phyloP scores from a whole-genome alignment of 345 rosid genomes.

The Murraya koenigii region DNA sequence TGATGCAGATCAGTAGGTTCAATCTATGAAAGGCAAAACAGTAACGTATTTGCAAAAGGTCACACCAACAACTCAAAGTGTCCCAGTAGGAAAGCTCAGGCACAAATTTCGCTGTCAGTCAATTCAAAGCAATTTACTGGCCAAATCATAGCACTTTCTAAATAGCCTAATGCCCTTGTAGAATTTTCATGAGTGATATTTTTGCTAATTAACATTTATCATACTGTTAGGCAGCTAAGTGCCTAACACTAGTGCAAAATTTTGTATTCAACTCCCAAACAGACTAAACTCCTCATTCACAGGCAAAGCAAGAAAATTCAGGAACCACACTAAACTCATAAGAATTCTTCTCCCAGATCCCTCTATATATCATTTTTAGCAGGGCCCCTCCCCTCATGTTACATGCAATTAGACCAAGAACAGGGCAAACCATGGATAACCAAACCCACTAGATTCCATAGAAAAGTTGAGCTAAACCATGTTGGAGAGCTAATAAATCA shows the following conservation, averaged over 20 bases:
- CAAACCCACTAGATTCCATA: background rate
- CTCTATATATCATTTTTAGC: background rate
- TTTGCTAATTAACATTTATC: background rate
- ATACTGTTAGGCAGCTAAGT: background rate
- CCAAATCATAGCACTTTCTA: background rate
- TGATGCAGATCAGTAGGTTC: background rate
- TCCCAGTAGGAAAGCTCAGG: background rate
- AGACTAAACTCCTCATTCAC: background rate
- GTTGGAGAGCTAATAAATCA: background rate
- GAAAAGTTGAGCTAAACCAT: background rate
- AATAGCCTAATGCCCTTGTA: background rate
- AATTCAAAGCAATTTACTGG: slow-evolving; percentile 4
- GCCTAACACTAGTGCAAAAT: background rate
- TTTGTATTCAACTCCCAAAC: background rate
- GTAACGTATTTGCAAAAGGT: background rate
- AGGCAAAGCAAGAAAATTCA: background rate
- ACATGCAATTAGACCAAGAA: background rate
- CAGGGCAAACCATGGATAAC: background rate
- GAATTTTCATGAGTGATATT: background rate
- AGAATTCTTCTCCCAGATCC: background rate
- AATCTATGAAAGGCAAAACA: background rate
- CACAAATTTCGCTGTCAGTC: background rate
- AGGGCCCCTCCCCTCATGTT: background rate
- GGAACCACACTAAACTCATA: no score
- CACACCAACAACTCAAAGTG: background rate